Base-by-base conservation (phyloP, 306 rosid genomes). In the Rosa lucieae region DNA sequence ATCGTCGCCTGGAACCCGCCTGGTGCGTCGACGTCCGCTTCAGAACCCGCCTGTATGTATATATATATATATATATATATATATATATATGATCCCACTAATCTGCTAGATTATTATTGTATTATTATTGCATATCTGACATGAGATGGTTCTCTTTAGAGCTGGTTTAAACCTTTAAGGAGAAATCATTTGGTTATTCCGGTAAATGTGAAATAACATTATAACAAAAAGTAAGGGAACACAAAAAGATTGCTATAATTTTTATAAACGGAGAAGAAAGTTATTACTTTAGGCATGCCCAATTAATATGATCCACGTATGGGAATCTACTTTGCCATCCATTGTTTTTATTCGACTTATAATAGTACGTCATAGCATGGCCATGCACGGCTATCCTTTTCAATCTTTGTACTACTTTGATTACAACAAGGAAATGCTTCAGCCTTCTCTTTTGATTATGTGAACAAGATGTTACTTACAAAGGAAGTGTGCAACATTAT, bases 241-340 rank as follows among this genome's bases (percentile, higher is more conserved):
- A 40, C 40, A 13, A n/a, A 51, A 71, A 13, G 43, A 51, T 58
- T 29, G 56, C 40, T 23, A 0, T 32, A 39, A 66, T 66, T 43
- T 53, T 18, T 6, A 5, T 49, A 35, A 21, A 51, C 18, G n/a
- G 20, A 17, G 40, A 77, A 55, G 15, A 80, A 78, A 84, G 87
- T 43, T 5, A 6, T 44, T 23, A 65, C 58, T 44, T 61, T 76
- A 23, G 61, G 40, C 78, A 49, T 68, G 47, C 81, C 88, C 43
- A 52, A 70, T n/a, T 76, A 69, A 10, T 61, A 53, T 43, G 49
- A 78, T 75, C 84, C 89, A 76, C 89, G 84, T 74, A 79, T 53
- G 73, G 81, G 93, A 84, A 80, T 87, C 89, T 75, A 76, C 93
- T 87, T 90, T 81, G 78, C 62, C 85, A 84, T 68, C 63, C 66